These are phyloP conservation scores for Pelargonium citronellum DNA, from an alignment of 441 rosid genomes.

Conservation along the genomic window DNA sequence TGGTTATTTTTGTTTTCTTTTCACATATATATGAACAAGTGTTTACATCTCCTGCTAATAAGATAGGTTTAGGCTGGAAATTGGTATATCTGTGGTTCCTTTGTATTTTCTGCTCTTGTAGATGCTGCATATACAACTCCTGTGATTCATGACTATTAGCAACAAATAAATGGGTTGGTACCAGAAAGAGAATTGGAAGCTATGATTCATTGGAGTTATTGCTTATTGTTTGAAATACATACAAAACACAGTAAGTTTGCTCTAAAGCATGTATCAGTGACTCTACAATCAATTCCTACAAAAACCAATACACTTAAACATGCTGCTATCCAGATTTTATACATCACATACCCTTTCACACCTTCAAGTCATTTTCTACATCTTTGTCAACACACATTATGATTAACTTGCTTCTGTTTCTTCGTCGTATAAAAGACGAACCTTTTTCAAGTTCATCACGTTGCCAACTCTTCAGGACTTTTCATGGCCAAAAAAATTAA, in stretches of 20 bases:
- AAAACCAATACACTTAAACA: constrained; percentile 1
- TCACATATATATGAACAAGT: too few species aligned
- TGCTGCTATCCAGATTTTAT: background rate
- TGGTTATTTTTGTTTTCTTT: background rate
- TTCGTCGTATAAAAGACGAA: background rate
- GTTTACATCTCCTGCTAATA: too few species aligned
- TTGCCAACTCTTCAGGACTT: background rate
- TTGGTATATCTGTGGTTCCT: too few species aligned
- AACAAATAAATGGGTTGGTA: too few species aligned
- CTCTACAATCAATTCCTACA: constrained; percentile 5
- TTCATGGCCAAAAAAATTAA: background rate
- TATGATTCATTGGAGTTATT: background rate
- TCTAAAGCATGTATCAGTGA: background rate
- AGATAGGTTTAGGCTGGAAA: too few species aligned
- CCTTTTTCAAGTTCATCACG: background rate
- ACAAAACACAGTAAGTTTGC: background rate
- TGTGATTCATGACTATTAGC: too few species aligned
- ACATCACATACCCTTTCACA: background rate
- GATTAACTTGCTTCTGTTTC: background rate
- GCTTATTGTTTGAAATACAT: background rate
- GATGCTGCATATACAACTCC: too few species aligned
- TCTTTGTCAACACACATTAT: background rate
- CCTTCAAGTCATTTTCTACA: constrained; percentile 9
- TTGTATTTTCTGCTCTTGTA: too few species aligned
- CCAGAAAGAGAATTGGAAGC: too few species aligned